Conservation (phyloP, 2,329 filamentous ascomycete genomes). For the Penicillium sp. region DNA sequence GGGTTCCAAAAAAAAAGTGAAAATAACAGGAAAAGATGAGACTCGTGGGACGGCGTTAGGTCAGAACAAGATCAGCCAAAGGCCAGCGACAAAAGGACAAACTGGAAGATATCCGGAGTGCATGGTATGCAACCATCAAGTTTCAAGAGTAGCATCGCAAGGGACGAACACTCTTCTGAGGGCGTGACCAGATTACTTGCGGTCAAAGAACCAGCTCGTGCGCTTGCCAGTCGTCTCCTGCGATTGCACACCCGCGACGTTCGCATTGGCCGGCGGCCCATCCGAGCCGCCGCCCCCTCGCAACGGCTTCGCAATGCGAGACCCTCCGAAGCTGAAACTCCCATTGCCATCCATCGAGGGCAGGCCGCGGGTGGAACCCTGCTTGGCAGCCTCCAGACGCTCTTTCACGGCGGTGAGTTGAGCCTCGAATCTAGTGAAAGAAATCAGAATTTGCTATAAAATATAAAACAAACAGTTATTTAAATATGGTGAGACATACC, state of each 20-base stretch:
- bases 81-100: slow-evolving; percentile 23
- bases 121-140: slow-evolving; percentile 21
- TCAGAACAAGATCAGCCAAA: slow-evolving; percentile 20
- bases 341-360: slow-evolving; percentile 66
- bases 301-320: slow-evolving; percentile 68
- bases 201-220: slow-evolving; percentile 59
- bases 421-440: slow-evolving; percentile 79
- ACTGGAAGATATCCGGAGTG: slow-evolving; percentile 22
- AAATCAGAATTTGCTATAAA: slow-evolving; percentile 16
- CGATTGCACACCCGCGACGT: slow-evolving; percentile 61
- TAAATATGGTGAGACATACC: slow-evolving; percentile 63
- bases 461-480: not conserved
- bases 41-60: slow-evolving; percentile 28
- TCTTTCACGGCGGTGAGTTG: slow-evolving; percentile 98
- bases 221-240: slow-evolving; percentile 69
- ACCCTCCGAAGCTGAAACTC: slow-evolving; percentile 71
- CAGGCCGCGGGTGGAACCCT: slow-evolving; percentile 84
- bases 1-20: slow-evolving; percentile 3
- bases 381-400: slow-evolving; percentile 92
- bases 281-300: slow-evolving; percentile 53
- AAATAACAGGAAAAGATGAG: slow-evolving; percentile 14
- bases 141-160: slow-evolving; percentile 20
- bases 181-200: slow-evolving; percentile 38
- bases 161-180: slow-evolving; percentile 16
- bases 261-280: slow-evolving; percentile 38